These are phyloP conservation scores for Globisporangium abappressorium DNA, from an alignment of 352 stramenopile genomes.

Conservation along the genomic window DNA sequence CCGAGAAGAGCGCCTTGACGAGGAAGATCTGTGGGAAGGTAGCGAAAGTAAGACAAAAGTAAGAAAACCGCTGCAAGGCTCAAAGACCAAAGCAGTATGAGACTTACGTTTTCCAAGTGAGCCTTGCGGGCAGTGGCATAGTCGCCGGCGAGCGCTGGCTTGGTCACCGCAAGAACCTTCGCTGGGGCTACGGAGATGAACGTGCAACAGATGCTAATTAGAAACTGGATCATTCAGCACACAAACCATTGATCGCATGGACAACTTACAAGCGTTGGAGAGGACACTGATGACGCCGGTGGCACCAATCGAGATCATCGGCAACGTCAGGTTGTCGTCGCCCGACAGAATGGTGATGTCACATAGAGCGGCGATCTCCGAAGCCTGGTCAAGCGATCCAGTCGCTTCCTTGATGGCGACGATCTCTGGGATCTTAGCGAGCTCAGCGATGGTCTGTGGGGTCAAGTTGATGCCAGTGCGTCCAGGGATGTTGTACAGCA, in stretches of 20 bases:
- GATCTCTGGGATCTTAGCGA: slow-evolving; percentile 94
- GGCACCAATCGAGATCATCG: slow-evolving; percentile 87
- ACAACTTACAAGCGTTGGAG: slow-evolving; percentile 75
- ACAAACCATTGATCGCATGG: slow-evolving; percentile 3
- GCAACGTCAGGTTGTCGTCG: slow-evolving; percentile 89
- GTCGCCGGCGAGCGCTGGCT: slow-evolving; percentile 76
- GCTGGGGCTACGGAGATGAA: slow-evolving; percentile 50
- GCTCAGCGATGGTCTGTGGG: slow-evolving; percentile 92
- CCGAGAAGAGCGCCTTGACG: slow-evolving; percentile 89
- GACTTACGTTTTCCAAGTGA: slow-evolving; percentile 80
- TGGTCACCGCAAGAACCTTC: slow-evolving; percentile 83
- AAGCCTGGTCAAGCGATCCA: slow-evolving; percentile 88
- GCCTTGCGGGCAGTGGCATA: slow-evolving; percentile 76
- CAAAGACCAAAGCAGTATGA: neutral
- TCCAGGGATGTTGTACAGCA: slow-evolving; percentile 98
- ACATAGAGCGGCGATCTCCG: slow-evolving; percentile 85
- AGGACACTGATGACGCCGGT: slow-evolving; percentile 91
- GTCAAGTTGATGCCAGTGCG: slow-evolving; percentile 94
- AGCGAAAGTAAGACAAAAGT: neutral
- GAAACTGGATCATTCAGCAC: neutral
- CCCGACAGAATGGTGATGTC: slow-evolving; percentile 91
- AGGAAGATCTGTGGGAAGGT: slow-evolving; percentile 65
- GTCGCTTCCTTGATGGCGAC: slow-evolving; percentile 98
- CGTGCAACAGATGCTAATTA: neutral
- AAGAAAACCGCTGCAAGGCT: neutral